Conservation (phyloP, 805 yeast species). For the Barnettozyma salicaria region DNA sequence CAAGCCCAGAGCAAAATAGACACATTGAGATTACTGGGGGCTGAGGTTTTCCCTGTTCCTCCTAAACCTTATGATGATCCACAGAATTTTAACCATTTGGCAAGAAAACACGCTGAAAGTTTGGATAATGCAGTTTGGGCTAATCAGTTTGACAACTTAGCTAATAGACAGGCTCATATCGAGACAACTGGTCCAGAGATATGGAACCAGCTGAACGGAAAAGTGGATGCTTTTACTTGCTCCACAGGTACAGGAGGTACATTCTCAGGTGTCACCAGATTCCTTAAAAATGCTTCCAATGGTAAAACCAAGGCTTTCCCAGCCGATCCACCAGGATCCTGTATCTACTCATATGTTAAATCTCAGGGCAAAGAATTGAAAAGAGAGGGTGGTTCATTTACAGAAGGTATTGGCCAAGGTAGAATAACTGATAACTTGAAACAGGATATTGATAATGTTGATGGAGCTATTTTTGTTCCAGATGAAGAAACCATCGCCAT, state of each 20-base stretch:
- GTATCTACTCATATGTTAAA: slow-evolving; percentile 70
- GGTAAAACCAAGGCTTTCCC: slow-evolving; percentile 58
- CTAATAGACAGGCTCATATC: slow-evolving; percentile 83
- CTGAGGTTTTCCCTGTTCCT: slow-evolving; percentile 84
- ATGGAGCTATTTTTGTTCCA: slow-evolving; percentile 73
- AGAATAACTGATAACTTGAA: slow-evolving; percentile 79
- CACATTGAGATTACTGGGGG: slow-evolving; percentile 68
- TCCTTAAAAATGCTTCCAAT: slow-evolving; percentile 60
- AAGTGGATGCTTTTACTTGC: slow-evolving; percentile 81
- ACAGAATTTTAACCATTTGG: slow-evolving; percentile 80
- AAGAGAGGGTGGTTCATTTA: slow-evolving; percentile 78
- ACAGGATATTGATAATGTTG: slow-evolving; percentile 66
- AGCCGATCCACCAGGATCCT: slow-evolving; percentile 95
- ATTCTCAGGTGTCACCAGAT: slow-evolving; percentile 78
- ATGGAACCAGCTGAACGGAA: slow-evolving; percentile 75
- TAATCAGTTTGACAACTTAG: slow-evolving; percentile 83
- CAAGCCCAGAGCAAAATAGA: slow-evolving; percentile 78
- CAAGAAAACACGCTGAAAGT: slow-evolving; percentile 73
- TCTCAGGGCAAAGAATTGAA: slow-evolving; percentile 62
- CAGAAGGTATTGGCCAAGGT: slow-evolving; percentile 97
- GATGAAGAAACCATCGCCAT: slow-evolving; percentile 79
- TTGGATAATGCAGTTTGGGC: slow-evolving; percentile 86
- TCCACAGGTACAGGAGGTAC: slow-evolving; percentile 94
- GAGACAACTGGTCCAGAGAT: slow-evolving; percentile 92
- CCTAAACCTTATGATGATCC: slow-evolving; percentile 82